A percentile compares a stretch with the other conserved stretches of the same genome.
Evolutionary conservation across 2,329 filamentous ascomycete genomes (phyloP).

Genomic region (Ceratocystis destructans): DNA sequence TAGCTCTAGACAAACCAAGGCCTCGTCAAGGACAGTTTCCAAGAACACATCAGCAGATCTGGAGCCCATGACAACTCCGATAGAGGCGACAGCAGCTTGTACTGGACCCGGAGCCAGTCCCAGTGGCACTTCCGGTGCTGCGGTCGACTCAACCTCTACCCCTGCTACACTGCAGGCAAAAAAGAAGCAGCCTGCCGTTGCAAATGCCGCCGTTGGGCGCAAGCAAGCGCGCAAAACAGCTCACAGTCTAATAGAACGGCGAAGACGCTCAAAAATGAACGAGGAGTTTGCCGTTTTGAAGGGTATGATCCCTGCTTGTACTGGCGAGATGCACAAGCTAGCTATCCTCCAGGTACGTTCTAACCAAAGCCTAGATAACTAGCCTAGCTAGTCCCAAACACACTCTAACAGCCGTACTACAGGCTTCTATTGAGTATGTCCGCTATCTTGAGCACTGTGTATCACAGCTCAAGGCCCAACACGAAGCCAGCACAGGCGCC

Average conservation of each 20-base stretch:
- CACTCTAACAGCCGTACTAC: background rate
- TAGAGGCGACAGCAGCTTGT: constrained; percentile 6
- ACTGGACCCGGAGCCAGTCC: too few relatives aligned
- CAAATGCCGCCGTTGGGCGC: constrained; percentile 64
- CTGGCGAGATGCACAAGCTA: constrained; percentile 96
- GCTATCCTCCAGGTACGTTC: constrained; percentile 72
- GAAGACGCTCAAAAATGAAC: constrained; percentile 93
- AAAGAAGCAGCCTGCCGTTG: constrained; percentile 62
- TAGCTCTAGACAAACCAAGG: constrained; percentile 11
- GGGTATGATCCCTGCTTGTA: constrained; percentile 87
- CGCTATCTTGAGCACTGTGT: constrained; percentile 88
- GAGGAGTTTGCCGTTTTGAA: constrained; percentile 92
- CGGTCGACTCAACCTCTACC: background rate
- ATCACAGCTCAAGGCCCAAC: constrained; percentile 55
- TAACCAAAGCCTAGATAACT: background rate
- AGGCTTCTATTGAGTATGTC: constrained; percentile 95
- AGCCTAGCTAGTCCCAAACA: background rate
- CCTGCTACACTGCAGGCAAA: constrained; percentile 33
- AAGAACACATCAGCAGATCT: constrained; percentile 14
- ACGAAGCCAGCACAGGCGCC: constrained; percentile 26
- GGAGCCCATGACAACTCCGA: background rate
- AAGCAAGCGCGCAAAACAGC: constrained; percentile 95
- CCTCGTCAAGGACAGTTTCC: background rate
- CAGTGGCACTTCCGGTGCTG: background rate
- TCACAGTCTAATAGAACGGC: constrained; percentile 84